Percentiles rank a stretch among this genome's conserved stretches.
Conservation (phyloP, 2,329 filamentous ascomycete species). For the Plenodomus biglobosus region DNA sequence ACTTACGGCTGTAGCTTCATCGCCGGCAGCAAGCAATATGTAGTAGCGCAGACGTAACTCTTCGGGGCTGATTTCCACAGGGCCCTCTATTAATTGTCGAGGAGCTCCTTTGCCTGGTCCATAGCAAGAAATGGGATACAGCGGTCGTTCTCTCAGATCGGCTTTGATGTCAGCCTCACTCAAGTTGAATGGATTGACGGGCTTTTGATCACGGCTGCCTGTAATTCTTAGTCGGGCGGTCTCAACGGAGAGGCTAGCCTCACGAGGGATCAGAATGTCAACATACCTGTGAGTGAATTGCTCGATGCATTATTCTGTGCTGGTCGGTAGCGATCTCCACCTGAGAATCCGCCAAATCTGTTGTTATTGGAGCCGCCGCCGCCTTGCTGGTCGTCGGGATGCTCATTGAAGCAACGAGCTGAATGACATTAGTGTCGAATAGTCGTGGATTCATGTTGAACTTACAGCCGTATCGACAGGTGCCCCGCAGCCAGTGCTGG, state of each 20-base stretch:
- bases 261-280: background rate
- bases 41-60: conserved; percentile 78
- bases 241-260: background rate
- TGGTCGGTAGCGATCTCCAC: conserved; percentile 39
- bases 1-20: conserved; percentile 56
- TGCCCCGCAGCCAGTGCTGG: conserved; percentile 65
- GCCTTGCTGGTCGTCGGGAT: conserved; percentile 51
- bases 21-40: conserved; percentile 63
- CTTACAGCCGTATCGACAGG: conserved; percentile 66
- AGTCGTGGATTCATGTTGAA: background rate
- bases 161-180: conserved; percentile 35
- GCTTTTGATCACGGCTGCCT: conserved; percentile 23
- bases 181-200: conserved; percentile 24
- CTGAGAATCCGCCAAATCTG: conserved; percentile 58
- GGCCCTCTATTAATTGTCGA: conserved; percentile 79
- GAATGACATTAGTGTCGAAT: background rate
- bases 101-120: conserved; percentile 76
- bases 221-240: background rate
- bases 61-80: conserved; percentile 83
- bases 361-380: conserved; percentile 33
- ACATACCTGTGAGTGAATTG: conserved; percentile 46
- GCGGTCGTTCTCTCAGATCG: conserved; percentile 69
- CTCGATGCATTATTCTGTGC: conserved; percentile 26
- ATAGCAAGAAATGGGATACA: conserved; percentile 87
- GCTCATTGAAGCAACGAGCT: conserved; percentile 63